Evolutionary conservation across 371 early-diverging fungal species (phyloP).

Genomic region (Syncephalastrum sp.): DNA sequence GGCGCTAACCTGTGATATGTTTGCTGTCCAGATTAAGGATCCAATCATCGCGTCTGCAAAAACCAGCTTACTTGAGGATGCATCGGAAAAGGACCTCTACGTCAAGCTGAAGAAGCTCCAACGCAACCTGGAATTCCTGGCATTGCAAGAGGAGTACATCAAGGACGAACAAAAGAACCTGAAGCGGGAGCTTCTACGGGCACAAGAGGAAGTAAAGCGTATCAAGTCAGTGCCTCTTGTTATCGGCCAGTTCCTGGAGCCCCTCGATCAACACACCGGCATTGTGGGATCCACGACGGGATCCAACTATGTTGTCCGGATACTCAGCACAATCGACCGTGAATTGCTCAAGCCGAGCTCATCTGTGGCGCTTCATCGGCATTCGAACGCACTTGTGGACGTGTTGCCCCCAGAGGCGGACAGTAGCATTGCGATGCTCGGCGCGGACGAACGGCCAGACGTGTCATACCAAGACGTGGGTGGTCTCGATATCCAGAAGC

Average conservation of each 20-base stretch:
- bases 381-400: conserved; percentile 98
- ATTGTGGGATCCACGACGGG: conserved; percentile 98
- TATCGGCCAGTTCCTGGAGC: conserved; percentile 99
- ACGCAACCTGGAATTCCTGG: conserved; percentile 94
- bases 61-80: conserved; percentile 40
- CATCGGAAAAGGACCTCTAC: conserved; percentile 85
- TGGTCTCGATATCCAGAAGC: conserved; percentile 99
- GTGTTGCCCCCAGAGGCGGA: conserved; percentile 98
- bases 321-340: conserved; percentile 97
- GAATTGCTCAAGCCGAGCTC: conserved; percentile 98
- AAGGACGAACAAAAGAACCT: conserved; percentile 98
- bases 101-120: conserved; percentile 93
- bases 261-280: conserved; percentile 97
- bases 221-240: conserved; percentile 99
- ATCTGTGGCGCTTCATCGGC: conserved; percentile 98
- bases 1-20: neutral
- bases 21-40: conserved; percentile 3
- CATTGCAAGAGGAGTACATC: conserved; percentile 98
- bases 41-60: conserved; percentile 9
- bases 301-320: conserved; percentile 94
- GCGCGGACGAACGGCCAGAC: conserved; percentile 95
- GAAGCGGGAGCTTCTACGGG: conserved; percentile 92
- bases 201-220: conserved; percentile 98
- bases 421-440: conserved; percentile 94
- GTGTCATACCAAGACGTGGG: conserved; percentile 98